Evolutionary conservation across 768 basidiomycete genomes (phyloP).

Genomic region (Termitomyces bulborhizus): DNA sequence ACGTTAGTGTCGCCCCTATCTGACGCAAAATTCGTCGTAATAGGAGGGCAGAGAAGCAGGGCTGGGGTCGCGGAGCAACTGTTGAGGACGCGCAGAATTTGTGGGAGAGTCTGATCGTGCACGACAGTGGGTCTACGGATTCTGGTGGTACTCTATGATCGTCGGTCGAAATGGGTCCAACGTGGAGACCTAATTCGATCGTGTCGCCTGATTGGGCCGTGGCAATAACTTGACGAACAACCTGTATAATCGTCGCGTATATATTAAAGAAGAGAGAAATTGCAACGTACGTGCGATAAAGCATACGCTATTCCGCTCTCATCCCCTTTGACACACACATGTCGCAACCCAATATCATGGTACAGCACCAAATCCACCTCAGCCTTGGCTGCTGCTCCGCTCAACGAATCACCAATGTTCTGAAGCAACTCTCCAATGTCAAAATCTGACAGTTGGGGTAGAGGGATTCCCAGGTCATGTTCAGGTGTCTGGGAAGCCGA

Average conservation of each 20-base stretch:
- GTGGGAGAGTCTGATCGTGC: slow-evolving; percentile 44
- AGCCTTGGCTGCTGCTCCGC: slow-evolving; percentile 74
- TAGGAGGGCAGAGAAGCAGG: slow-evolving; percentile 40
- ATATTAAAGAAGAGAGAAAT: slow-evolving; percentile 13
- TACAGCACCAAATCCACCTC: slow-evolving; percentile 91
- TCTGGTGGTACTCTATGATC: slow-evolving; percentile 17
- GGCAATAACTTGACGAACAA: slow-evolving; percentile 76
- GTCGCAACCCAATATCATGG: slow-evolving; percentile 77
- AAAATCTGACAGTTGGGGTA: slow-evolving; percentile 53
- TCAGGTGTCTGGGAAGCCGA: slow-evolving; percentile 7
- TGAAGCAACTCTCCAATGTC: slow-evolving; percentile 91
- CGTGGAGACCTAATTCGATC: slow-evolving; percentile 76
- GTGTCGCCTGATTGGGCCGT: slow-evolving; percentile 71
- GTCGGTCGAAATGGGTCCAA: slow-evolving; percentile 23
- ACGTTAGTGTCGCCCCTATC: slow-evolving; percentile 44
- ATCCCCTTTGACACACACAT: slow-evolving; percentile 78
- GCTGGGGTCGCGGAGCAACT: slow-evolving; percentile 31
- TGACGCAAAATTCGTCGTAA: slow-evolving; percentile 57
- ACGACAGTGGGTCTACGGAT: slow-evolving; percentile 30
- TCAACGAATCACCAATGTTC: slow-evolving; percentile 80
- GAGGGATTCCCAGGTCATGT: not conserved
- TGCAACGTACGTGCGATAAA: slow-evolving; percentile 70
- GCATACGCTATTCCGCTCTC: slow-evolving; percentile 80
- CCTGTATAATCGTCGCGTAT: slow-evolving; percentile 33
- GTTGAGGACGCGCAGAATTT: slow-evolving; percentile 27